Percentiles rank a stretch among this genome's conserved stretches.
Evolutionary conservation across 208 protist genomes (phyloP).

Genomic region (Leptomonas pyrrhocoris): DNA sequence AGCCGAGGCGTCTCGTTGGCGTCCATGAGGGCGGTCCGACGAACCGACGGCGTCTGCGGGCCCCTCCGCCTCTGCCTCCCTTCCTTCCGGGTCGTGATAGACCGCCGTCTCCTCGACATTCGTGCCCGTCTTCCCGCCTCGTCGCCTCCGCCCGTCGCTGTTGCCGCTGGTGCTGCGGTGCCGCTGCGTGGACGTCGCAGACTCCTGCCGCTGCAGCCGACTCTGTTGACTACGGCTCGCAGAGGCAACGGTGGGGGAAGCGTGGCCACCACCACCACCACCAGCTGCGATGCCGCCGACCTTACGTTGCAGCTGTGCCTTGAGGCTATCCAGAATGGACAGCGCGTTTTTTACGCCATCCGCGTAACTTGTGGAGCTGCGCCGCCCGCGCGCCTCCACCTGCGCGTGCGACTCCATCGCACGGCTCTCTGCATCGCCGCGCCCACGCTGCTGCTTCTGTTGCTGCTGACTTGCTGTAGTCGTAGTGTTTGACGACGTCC

Average conservation of each 20-base stretch:
- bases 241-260: slow-evolving; percentile 23
- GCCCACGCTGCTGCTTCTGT: background rate
- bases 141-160: slow-evolving; percentile 24
- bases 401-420: slow-evolving; percentile 5
- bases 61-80: background rate
- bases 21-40: background rate
- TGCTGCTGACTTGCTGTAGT: background rate
- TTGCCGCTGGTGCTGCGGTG: slow-evolving; percentile 19
- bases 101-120: slow-evolving; percentile 25
- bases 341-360: slow-evolving; percentile 74
- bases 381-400: slow-evolving; percentile 19
- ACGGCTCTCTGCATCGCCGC: background rate
- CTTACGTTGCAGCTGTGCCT: slow-evolving; percentile 43
- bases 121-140: background rate
- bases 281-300: too few relatives aligned
- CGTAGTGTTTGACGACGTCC: background rate
- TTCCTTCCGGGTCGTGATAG: slow-evolving; percentile 9
- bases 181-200: slow-evolving; percentile 5
- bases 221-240: slow-evolving; percentile 27
- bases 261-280: slow-evolving; percentile 4
- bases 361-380: slow-evolving; percentile 38
- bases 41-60: background rate
- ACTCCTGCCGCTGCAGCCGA: slow-evolving; percentile 14
- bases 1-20: background rate
- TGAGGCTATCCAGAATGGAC: slow-evolving; percentile 63